These are phyloP conservation scores for Fagus crenata DNA, from an alignment of 306 rosid species.

Conservation along the genomic window DNA sequence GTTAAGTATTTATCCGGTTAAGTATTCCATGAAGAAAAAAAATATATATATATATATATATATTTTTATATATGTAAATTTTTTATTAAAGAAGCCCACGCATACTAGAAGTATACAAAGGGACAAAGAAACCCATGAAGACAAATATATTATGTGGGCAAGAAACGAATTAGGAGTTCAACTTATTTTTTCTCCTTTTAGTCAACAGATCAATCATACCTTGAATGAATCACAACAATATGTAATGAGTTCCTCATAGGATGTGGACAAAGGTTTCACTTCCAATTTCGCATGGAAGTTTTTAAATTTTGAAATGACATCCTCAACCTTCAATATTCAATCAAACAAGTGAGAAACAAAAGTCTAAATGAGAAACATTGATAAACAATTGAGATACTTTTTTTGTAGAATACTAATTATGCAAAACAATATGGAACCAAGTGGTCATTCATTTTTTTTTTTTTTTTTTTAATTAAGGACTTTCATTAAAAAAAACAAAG, in stretches of 20 bases:
- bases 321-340: constrained; percentile 74
- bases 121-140: neutral
- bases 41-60: no score
- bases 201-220: constrained; percentile 45
- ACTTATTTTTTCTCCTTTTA: constrained; percentile 2
- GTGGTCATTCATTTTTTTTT: neutral
- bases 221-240: constrained; percentile 58
- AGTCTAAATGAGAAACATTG: neutral
- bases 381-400: neutral
- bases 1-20: no score
- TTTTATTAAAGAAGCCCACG: no score
- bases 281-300: constrained; percentile 55
- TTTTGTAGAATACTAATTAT: neutral
- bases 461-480: no score
- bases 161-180: neutral
- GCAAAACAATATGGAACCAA: constrained; percentile 20
- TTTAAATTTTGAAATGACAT: constrained; percentile 52
- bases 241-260: constrained; percentile 66
- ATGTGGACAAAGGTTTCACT: constrained; percentile 59
- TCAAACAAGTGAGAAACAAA: constrained; percentile 18
- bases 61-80: no score
- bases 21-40: no score
- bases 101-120: neutral
- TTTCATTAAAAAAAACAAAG: no score
- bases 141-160: constrained; percentile 22